Evolutionary conservation across 1,284 basidiomycete genomes (phyloP), one percentile per base, ranked within the genome.

Genomic region (Dichomitus squalens): DNA sequence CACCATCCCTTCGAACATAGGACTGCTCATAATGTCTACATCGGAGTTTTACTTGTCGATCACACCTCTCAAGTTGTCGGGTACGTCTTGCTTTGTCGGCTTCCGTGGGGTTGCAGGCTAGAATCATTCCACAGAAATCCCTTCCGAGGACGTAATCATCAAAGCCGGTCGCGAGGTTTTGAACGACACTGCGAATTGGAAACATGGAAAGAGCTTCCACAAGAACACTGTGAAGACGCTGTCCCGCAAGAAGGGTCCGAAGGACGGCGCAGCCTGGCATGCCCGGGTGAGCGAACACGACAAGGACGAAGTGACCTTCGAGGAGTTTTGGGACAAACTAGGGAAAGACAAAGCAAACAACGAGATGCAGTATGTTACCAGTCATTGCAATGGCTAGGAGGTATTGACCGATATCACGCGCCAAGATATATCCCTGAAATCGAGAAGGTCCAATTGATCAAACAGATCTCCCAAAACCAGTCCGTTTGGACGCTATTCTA

Each of bases 401-500:
- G 48, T 55, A 43, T 27, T 16, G 25, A 38, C 48, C 27, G 14
- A 49, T 16, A 9, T 14, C 18, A n/a, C 20, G 5, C 27, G n/a
- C 16, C 18, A 59, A 91, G 90, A 66, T 92, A 81, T 68, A 82
- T 90, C 3, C 78, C 79, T 6, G 79, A 83, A 35, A 81, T 92
- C 58, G 81, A 84, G 66, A 85, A 87, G 65, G 85, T 82, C 2
- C 78, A 79, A 3, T 76, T 82, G 59, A 74, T 92, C 64, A 85
- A 87, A 68, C 76, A 79, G 33, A 71, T 90, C 39, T 88, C 88
- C 3, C 74, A 81, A 11, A 84, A 78, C 2, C 82, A 86, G 53
- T 75, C 79, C 21, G 84, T 92, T 56, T 92, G 88, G 89, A 82
- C 86, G 0, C 64, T 88, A 57, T 83, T 84, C 68, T 92, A 92